These are phyloP conservation scores for Yamadazyma takamatsuzukensis DNA, from an alignment of 805 yeast genomes.

Conservation along the genomic window DNA sequence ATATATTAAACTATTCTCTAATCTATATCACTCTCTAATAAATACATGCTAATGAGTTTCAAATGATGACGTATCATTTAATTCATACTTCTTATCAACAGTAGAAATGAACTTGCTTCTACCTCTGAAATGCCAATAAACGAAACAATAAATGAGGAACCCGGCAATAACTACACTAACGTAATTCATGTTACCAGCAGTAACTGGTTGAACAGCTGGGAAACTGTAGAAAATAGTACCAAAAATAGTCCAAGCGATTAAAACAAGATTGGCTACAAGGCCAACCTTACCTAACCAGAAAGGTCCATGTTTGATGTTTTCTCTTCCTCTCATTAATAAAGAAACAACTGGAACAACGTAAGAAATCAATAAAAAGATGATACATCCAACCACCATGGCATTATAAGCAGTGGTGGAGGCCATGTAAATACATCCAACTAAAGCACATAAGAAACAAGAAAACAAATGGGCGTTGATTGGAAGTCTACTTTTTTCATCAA, in stretches of 20 bases:
- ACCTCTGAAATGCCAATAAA: constrained; percentile 51
- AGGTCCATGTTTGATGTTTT: constrained; percentile 56
- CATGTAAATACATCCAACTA: constrained; percentile 59
- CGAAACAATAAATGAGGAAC: constrained; percentile 38
- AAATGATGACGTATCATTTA: constrained; percentile 7
- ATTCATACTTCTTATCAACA: constrained; percentile 19
- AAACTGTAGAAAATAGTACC: constrained; percentile 59
- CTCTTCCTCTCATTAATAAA: constrained; percentile 46
- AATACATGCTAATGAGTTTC: background rate
- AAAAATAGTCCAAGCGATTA: constrained; percentile 56
- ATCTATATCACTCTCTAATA: background rate
- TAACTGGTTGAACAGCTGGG: constrained; percentile 62
- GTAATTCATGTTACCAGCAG: constrained; percentile 63
- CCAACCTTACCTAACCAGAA: constrained; percentile 65
- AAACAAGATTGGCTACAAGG: constrained; percentile 44
- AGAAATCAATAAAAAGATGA: constrained; percentile 54
- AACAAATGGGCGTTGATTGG: constrained; percentile 59
- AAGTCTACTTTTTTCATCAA: constrained; percentile 45
- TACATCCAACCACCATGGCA: constrained; percentile 59
- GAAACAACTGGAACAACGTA: constrained; percentile 55
- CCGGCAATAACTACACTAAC: constrained; percentile 51
- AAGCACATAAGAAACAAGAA: constrained; percentile 49
- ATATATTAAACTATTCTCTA: background rate
- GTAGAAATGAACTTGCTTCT: constrained; percentile 16
- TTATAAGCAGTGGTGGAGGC: constrained; percentile 67